Conservation (phyloP, 768 basidiomycete genomes). For the Kwoniella europaea region DNA sequence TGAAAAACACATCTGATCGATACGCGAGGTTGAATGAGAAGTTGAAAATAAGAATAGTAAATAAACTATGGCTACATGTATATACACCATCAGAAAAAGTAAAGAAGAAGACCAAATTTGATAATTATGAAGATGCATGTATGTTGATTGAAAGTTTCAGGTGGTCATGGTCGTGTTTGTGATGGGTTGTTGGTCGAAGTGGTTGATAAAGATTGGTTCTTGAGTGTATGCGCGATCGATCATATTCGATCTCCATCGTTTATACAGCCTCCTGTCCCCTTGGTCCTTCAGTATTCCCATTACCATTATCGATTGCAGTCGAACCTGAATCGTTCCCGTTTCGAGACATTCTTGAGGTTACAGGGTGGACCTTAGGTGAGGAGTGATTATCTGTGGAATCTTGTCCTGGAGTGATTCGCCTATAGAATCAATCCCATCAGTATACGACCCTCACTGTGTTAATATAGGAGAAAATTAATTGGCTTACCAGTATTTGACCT, state of each 20-base stretch:
- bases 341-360: conserved; percentile 7
- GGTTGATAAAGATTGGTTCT: no score
- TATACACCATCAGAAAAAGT: not conserved
- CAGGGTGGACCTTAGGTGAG: conserved; percentile 10
- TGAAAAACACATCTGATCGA: not conserved
- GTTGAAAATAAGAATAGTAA: not conserved
- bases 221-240: not conserved
- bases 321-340: not conserved
- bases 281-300: not conserved
- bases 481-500: conserved; percentile 48
- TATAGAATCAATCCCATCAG: not conserved
- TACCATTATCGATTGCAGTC: not conserved
- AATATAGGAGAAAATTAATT: not conserved
- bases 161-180: no score
- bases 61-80: conserved; percentile 7
- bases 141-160: no score
- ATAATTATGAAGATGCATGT: not conserved
- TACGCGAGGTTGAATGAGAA: not conserved
- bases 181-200: no score
- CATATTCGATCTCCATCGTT: not conserved
- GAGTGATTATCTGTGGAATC: conserved; percentile 29
- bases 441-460: no score
- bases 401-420: conserved; percentile 30
- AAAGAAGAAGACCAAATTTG: not conserved
- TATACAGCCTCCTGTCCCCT: conserved; percentile 8